Evolutionary conservation across 352 stramenopile species (phyloP).

Genomic region (Phytophthora pini): DNA sequence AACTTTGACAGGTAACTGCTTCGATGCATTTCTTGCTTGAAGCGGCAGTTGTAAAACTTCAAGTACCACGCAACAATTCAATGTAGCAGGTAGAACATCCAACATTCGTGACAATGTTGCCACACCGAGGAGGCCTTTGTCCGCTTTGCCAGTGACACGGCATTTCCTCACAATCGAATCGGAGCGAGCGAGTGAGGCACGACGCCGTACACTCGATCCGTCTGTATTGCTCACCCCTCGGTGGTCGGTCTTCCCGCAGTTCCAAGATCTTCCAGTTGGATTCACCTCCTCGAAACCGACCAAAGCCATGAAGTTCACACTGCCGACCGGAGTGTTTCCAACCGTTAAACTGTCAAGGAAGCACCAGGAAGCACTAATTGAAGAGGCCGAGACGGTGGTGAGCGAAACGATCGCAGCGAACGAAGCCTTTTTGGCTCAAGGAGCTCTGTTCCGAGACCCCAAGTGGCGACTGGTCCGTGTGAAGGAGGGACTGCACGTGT

Average conservation of each 20-base stretch:
- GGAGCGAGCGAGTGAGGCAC: slow-evolving; percentile 11
- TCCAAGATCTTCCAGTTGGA: neutral
- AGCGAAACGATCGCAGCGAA: slow-evolving; percentile 49
- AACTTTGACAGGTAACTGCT: neutral
- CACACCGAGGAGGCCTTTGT: neutral
- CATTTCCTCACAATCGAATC: slow-evolving; percentile 20
- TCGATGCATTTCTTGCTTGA: neutral
- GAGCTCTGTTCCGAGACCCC: slow-evolving; percentile 27
- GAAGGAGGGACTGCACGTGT: slow-evolving; percentile 51
- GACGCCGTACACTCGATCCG: neutral
- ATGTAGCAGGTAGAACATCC: neutral
- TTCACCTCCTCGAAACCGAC: too few species aligned
- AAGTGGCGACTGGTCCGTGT: slow-evolving; percentile 47
- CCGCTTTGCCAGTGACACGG: neutral
- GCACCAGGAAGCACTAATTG: slow-evolving; percentile 27
- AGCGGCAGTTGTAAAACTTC: slow-evolving; percentile 3
- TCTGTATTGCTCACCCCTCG: slow-evolving; percentile 3
- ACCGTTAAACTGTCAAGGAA: slow-evolving; percentile 36
- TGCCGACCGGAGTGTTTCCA: slow-evolving; percentile 46
- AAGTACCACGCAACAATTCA: neutral
- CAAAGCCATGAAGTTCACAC: slow-evolving; percentile 43
- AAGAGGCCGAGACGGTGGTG: slow-evolving; percentile 49
- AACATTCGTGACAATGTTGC: slow-evolving; percentile 8
- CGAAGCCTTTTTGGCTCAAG: slow-evolving; percentile 40
- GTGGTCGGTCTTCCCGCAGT: neutral